A percentile compares a stretch with the other conserved stretches of the same genome.
Evolutionary conservation across 306 rosid species (phyloP).

Genomic region (Fragaria nilgerrensis): DNA sequence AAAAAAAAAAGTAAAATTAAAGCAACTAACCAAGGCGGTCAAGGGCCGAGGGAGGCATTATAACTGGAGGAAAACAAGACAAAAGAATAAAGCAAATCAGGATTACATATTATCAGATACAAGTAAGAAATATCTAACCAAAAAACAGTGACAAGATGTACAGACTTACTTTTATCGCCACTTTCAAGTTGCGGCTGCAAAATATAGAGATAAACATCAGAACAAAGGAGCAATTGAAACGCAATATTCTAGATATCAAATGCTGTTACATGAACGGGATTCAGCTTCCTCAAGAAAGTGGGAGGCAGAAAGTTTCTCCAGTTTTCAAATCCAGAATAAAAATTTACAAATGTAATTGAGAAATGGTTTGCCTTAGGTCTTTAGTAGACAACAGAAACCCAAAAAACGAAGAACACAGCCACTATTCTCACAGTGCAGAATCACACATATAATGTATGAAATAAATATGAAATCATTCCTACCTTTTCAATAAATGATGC

Average conservation of each 20-base stretch:
- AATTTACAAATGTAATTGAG: not conserved
- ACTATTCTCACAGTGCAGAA: not conserved
- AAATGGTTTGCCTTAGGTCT: not conserved
- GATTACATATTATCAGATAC: conserved; percentile 2
- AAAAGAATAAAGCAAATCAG: conserved; percentile 21
- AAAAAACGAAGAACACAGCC: not conserved
- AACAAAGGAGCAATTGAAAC: conserved; percentile 8
- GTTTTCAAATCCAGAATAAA: not conserved
- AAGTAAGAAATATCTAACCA: conserved; percentile 17
- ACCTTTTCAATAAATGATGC: conserved; percentile 99
- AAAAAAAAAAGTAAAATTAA: conserved; percentile 1
- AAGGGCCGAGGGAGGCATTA: conserved; percentile 99
- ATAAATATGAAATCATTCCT: conserved; percentile 14
- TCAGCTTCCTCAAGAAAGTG: not conserved
- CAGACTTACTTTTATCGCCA: conserved; percentile 91
- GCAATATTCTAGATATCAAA: not conserved
- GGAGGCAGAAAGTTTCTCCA: not conserved
- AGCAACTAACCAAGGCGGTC: conserved; percentile 91
- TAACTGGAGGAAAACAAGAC: conserved; percentile 56
- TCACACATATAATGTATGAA: not conserved
- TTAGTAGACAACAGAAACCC: not conserved
- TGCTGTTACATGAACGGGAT: not conserved
- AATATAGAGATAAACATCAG: conserved; percentile 31
- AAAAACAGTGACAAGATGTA: conserved; percentile 15
- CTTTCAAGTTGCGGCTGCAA: conserved; percentile 93